Evolutionary conservation across 2,329 filamentous ascomycete genomes (phyloP).

Genomic region (Ophiostoma piceae): DNA sequence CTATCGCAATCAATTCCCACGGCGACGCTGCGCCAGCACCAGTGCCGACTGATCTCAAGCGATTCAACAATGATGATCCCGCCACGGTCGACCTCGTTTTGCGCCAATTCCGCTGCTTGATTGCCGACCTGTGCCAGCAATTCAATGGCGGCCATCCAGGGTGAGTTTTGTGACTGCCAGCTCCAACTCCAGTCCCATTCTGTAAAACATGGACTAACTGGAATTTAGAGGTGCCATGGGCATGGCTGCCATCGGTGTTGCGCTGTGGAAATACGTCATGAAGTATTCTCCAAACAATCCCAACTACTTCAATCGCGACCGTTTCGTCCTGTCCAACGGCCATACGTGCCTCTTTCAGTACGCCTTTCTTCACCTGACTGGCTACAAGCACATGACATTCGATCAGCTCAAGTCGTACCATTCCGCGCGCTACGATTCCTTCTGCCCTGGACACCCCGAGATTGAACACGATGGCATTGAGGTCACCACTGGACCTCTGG

Average conservation of each 20-base stretch:
- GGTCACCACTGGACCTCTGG: constrained; percentile 55
- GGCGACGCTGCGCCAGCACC: neutral
- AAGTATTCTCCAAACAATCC: constrained; percentile 52
- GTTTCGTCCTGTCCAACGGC: constrained; percentile 59
- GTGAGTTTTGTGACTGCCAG: constrained; percentile 6
- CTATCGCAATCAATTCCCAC: neutral
- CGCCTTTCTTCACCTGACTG: constrained; percentile 47
- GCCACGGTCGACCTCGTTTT: constrained; percentile 14
- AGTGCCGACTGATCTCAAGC: constrained; percentile 12
- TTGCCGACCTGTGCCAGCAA: constrained; percentile 9
- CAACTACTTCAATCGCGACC: constrained; percentile 56
- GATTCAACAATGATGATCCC: constrained; percentile 14
- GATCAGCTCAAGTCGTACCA: constrained; percentile 53
- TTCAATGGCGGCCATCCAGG: no score
- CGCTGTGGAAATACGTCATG: constrained; percentile 59
- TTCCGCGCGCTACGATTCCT: constrained; percentile 38
- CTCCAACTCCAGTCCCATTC: neutral
- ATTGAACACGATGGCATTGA: constrained; percentile 54
- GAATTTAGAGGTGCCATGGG: no score
- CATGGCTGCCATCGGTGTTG: constrained; percentile 37
- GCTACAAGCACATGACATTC: constrained; percentile 51
- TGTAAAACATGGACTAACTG: no score
- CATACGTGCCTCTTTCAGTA: constrained; percentile 54
- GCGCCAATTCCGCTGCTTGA: constrained; percentile 14
- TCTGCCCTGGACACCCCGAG: constrained; percentile 54